Evolutionary conservation across 768 basidiomycete species (phyloP), one percentile per base, ranked within the genome.

Genomic region (Grammothele lineata): DNA sequence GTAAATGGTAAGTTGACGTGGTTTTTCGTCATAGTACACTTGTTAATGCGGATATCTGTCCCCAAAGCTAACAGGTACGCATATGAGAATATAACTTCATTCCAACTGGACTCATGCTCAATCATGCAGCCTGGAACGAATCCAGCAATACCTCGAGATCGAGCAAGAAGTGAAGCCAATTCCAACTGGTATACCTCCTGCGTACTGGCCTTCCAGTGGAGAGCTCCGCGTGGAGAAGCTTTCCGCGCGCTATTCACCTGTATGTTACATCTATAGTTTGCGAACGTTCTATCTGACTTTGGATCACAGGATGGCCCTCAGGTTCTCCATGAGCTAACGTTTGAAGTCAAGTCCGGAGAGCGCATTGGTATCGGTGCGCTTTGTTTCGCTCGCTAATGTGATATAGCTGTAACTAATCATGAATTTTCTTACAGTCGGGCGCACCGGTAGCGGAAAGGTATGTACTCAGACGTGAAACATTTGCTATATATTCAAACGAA

Each of bases 171-270:
- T 68, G 0, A 60, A 63, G 43, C 52, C 70, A 1, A 68, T 64
- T 2, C 50, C 62, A 30, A 50, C 62, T 9, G 72, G 72, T 2
- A 58, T 69, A 18, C 80, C 80, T 3, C 78, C 80, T 10, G 80
- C 80, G 0, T 74, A 78, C 44, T 83, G 80, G 80, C 80, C 80
- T 6, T 67, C 79, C 1, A 74, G 74, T 17, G 80, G 80, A 1
- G 61, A 67, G 5, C 61, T 81, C 21, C 54, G 58, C 3, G 71
- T 77, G 0, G 73, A 80, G 50, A 68, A 73, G 27, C 61, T 81
- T 6, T 72, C 68, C 18, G 78, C 78, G 3, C 65, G 68, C 25
- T 77, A 76, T 52, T 69, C 70, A 21, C 36, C 41, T 7, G 77
- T n/a, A n/a, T n/a, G n/a, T n/a, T n/a, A n/a, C n/a, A n/a, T n/a